Conservation (phyloP, 1,284 basidiomycete species). For the Tremellales sp. region DNA sequence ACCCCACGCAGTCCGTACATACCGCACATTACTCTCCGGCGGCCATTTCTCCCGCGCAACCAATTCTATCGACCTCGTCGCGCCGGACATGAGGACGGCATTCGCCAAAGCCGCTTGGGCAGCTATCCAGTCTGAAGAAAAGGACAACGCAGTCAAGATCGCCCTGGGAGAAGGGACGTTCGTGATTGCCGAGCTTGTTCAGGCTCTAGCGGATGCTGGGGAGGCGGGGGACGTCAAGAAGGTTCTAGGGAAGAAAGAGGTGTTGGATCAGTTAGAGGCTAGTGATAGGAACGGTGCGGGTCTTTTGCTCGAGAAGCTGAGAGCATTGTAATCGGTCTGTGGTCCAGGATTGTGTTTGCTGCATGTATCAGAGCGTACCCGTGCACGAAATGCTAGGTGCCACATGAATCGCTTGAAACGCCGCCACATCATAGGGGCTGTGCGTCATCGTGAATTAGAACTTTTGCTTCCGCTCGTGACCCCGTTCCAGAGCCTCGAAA, state of each 20-base stretch:
- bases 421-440: too few species aligned
- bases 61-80: constrained; percentile 54
- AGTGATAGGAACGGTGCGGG: constrained; percentile 44
- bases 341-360: too few species aligned
- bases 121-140: constrained; percentile 50
- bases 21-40: constrained; percentile 82
- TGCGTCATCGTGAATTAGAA: too few species aligned
- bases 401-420: too few species aligned
- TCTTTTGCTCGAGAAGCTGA: constrained; percentile 41
- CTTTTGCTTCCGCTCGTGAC: too few species aligned
- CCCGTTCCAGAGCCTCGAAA: too few species aligned
- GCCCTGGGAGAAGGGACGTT: constrained; percentile 69
- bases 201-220: constrained; percentile 56
- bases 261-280: constrained; percentile 37
- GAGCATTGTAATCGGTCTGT: constrained; percentile 28
- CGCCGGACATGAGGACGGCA: constrained; percentile 56
- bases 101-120: constrained; percentile 61
- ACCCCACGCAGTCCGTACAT: constrained; percentile 70
- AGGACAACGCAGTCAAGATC: constrained; percentile 54
- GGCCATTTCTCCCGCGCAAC: constrained; percentile 71
- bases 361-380: too few species aligned
- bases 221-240: constrained; percentile 52
- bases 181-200: constrained; percentile 70
- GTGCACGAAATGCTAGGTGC: too few species aligned
- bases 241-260: constrained; percentile 56